These are phyloP conservation scores for Helicocarpus griseus DNA, from an alignment of 2,329 filamentous ascomycete genomes.

Conservation along the genomic window DNA sequence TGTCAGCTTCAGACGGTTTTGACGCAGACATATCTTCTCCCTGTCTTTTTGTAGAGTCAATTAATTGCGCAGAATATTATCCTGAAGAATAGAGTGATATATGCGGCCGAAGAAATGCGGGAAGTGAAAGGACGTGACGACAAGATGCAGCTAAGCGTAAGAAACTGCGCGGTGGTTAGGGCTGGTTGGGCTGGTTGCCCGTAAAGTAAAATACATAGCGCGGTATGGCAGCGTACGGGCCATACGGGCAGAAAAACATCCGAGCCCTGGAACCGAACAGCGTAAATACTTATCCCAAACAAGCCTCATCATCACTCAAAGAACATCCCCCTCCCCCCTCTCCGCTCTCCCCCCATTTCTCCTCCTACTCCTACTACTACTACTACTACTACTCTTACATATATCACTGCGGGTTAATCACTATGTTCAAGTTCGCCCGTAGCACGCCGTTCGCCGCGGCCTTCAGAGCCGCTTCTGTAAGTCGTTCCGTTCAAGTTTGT, in stretches of 20 bases:
- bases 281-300: not conserved
- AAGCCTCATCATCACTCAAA: not conserved
- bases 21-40: conserved; percentile 25
- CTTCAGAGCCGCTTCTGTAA: conserved; percentile 67
- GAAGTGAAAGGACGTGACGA: no score
- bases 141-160: not conserved
- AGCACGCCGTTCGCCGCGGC: conserved; percentile 71
- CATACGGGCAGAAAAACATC: not conserved
- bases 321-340: not conserved
- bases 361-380: not conserved
- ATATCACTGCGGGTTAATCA: conserved; percentile 25
- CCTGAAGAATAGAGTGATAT: no score
- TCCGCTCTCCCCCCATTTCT: not conserved
- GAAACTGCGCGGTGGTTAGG: no score
- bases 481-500: conserved; percentile 27
- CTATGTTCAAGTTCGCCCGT: conserved; percentile 83
- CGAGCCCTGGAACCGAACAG: not conserved
- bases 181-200: no score
- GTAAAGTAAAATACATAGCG: not conserved
- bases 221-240: not conserved
- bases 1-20: conserved; percentile 40
- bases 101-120: no score
- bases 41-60: no score
- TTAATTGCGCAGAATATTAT: no score
- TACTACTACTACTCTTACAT: not conserved